Conservation (phyloP, 345 rosid species). For the Lepidium didymum region DNA sequence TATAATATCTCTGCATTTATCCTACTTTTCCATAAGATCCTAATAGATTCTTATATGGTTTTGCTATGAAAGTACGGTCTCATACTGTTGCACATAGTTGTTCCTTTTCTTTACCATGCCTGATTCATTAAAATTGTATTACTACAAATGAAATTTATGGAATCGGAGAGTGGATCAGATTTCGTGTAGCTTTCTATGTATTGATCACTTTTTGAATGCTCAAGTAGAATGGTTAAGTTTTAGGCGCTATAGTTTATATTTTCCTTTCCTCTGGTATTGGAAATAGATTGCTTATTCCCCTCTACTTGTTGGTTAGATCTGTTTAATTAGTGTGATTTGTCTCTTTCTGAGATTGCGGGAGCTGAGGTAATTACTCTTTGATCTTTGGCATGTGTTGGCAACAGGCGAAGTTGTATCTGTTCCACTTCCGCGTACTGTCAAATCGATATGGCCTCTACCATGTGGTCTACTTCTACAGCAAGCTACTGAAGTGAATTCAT, state of each 20-base stretch:
- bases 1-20: background rate
- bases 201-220: background rate
- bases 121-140: background rate
- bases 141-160: background rate
- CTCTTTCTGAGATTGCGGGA: background rate
- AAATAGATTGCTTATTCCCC: background rate
- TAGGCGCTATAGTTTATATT: background rate
- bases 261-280: background rate
- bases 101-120: background rate
- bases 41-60: background rate
- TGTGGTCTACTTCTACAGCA: slow-evolving; percentile 82
- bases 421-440: slow-evolving; percentile 54
- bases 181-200: background rate
- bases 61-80: background rate
- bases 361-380: background rate
- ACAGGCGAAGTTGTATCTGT: slow-evolving; percentile 77
- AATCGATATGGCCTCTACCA: slow-evolving; percentile 93
- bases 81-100: background rate
- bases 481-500: slow-evolving; percentile 44
- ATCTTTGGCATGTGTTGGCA: slow-evolving; percentile 13
- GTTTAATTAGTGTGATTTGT: slow-evolving; percentile 2
- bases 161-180: background rate
- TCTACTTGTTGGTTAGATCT: background rate
- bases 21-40: background rate
- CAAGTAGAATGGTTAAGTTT: background rate